Evolutionary conservation across 164 flowering plant species (phyloP).

Genomic region (Magnolia sinica): DNA sequence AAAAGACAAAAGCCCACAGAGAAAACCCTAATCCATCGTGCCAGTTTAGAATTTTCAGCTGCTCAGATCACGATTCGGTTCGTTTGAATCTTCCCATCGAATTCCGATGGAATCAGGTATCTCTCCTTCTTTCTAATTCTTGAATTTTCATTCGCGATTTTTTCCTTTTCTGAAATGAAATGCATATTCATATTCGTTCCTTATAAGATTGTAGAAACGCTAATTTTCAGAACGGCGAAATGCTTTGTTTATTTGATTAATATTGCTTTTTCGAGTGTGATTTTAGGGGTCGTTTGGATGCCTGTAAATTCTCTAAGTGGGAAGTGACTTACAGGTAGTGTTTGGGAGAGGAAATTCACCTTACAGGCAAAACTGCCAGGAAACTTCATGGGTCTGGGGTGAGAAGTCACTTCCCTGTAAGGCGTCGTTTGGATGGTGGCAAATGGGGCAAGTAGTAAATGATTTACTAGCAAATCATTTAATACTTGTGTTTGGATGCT

Average conservation of each 20-base stretch:
- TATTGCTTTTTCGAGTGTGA: background rate
- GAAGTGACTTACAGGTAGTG: background rate
- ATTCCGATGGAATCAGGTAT: constrained; percentile 1
- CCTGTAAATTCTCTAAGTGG: background rate
- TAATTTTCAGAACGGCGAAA: background rate
- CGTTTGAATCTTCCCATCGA: background rate
- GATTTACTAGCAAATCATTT: no score
- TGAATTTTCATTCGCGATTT: background rate
- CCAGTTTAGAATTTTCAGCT: background rate
- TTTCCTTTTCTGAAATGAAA: background rate
- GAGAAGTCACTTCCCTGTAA: no score
- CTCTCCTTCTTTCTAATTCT: background rate
- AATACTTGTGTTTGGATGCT: no score
- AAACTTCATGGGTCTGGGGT: no score
- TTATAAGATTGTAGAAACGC: background rate
- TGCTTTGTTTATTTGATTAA: background rate
- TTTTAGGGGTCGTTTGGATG: background rate
- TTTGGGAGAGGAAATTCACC: background rate
- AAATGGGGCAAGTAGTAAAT: no score
- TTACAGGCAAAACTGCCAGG: no score
- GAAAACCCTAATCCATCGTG: background rate
- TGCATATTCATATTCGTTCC: background rate
- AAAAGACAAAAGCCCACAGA: background rate
- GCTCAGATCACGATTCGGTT: background rate
- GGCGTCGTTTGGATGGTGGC: no score